These are phyloP conservation scores for Pulveroboletus ravenelii DNA, from an alignment of 768 basidiomycete species.

Conservation along the genomic window DNA sequence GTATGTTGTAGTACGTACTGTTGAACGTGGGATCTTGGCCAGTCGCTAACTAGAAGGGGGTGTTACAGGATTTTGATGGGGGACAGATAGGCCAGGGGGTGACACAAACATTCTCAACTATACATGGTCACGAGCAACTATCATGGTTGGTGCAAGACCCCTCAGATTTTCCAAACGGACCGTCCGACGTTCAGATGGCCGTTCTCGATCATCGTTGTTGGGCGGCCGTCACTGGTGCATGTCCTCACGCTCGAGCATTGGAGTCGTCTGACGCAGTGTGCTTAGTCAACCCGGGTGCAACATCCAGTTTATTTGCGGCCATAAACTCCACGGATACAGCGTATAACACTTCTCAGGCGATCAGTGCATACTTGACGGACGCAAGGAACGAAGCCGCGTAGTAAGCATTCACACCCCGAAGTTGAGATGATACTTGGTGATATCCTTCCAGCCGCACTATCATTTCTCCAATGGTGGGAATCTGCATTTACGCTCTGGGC, in stretches of 20 bases:
- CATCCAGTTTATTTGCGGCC: constrained; percentile 33
- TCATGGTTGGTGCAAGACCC: constrained; percentile 44
- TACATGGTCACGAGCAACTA: constrained; percentile 32
- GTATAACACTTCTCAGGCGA: constrained; percentile 45
- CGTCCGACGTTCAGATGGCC: constrained; percentile 37
- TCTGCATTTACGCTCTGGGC: neutral
- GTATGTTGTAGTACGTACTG: constrained; percentile 50
- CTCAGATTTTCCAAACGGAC: constrained; percentile 42
- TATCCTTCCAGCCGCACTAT: constrained; percentile 13
- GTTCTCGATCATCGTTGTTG: constrained; percentile 50
- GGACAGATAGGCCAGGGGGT: constrained; percentile 46
- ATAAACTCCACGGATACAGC: constrained; percentile 37
- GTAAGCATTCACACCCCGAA: constrained; percentile 34
- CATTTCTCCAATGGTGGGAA: constrained; percentile 11
- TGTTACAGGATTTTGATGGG: constrained; percentile 55
- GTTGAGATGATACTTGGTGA: neutral
- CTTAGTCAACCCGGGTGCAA: constrained; percentile 42
- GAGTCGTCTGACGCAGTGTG: neutral
- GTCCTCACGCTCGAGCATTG: neutral
- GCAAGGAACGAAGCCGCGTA: constrained; percentile 58
- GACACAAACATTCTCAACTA: constrained; percentile 32
- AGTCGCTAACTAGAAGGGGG: neutral
- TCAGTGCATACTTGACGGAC: constrained; percentile 44
- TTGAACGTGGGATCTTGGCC: neutral
- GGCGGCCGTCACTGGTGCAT: constrained; percentile 51